Evolutionary conservation across 768 basidiomycete genomes (phyloP), one percentile per base, ranked within the genome.

Genomic region (Amanita jacksonii): DNA sequence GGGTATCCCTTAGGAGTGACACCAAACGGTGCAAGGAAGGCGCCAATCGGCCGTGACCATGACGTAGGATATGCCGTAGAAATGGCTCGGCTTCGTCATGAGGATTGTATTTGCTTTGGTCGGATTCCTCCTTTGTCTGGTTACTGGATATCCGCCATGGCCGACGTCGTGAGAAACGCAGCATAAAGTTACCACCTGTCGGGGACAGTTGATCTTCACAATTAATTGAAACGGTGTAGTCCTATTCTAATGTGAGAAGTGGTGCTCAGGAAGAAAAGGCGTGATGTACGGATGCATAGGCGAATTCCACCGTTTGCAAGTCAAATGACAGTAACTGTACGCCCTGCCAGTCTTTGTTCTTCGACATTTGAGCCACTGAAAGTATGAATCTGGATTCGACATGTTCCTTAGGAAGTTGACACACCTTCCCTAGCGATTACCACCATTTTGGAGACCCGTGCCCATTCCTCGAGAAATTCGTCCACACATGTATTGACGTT

Each of bases 381-480:
- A n/a, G n/a, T n/a, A n/a, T n/a, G n/a, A n/a, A n/a, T n/a, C n/a
- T n/a, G n/a, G n/a, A n/a, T n/a, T n/a, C n/a, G n/a, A n/a, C n/a
- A n/a, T n/a, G n/a, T 28, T 28, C 12, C 7, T 28, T 28, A 19
- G 40, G 19, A 15, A 13, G n/a, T 30, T 18, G 1, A 50, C 54
- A 9, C 56, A 87, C 89, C 79, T 67, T 92, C 87, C 48, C 88
- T 77, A 9, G 90, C 91, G 44, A 94, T 90, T 20, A 92, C 86
- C 9, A 92, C 87, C 75, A 92, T 90, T 63, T 91, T 93, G 15
- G 87, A 88, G 23, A 94, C 85, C 35, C 85, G 70, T 31, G 87
- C 86, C 89, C 91, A 94, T 60, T 92, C 90, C 55, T 91, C 86
- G 51, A 88, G 63, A 58, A 96, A 92, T 52, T 90, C 84, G 47